Percentiles rank a stretch among this genome's conserved stretches.
Evolutionary conservation across 2,329 filamentous ascomycete genomes (phyloP).

Genomic region (Diaporthe sp.): DNA sequence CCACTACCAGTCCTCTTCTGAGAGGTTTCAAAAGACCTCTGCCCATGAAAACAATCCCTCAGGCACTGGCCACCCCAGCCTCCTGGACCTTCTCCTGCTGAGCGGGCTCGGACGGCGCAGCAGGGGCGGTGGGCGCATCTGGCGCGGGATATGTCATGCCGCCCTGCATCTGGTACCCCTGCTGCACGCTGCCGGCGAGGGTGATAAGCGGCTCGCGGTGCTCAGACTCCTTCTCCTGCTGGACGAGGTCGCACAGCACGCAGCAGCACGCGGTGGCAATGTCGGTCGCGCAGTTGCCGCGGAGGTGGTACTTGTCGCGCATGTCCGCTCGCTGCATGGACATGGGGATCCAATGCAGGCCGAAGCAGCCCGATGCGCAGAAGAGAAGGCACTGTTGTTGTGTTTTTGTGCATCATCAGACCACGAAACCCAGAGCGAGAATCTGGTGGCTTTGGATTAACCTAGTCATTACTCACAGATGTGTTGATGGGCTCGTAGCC

Average conservation of each 20-base stretch:
- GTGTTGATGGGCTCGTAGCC: slow-evolving; percentile 64
- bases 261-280: slow-evolving; percentile 61
- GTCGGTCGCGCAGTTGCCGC: slow-evolving; percentile 60
- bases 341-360: slow-evolving; percentile 58
- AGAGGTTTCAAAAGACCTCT: background rate
- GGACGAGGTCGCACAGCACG: slow-evolving; percentile 59
- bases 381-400: slow-evolving; percentile 57
- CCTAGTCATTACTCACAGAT: slow-evolving; percentile 52
- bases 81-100: background rate
- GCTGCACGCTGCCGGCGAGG: slow-evolving; percentile 42
- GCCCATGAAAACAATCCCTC: background rate
- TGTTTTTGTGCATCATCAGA: background rate
- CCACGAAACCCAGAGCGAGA: background rate
- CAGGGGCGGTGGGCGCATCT: background rate
- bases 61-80: background rate
- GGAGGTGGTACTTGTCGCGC: slow-evolving; percentile 60
- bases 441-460: too few species aligned
- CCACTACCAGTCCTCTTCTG: background rate
- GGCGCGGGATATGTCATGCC: slow-evolving; percentile 46
- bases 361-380: slow-evolving; percentile 56
- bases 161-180: slow-evolving; percentile 51
- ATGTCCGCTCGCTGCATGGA: slow-evolving; percentile 61
- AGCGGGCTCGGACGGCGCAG: background rate
- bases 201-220: slow-evolving; percentile 50
- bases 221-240: slow-evolving; percentile 63